Percentiles rank a stretch among this genome's conserved stretches.
phyloP scores from a whole-genome alignment of 768 basidiomycete species.

The Mrakia blollopis region DNA sequence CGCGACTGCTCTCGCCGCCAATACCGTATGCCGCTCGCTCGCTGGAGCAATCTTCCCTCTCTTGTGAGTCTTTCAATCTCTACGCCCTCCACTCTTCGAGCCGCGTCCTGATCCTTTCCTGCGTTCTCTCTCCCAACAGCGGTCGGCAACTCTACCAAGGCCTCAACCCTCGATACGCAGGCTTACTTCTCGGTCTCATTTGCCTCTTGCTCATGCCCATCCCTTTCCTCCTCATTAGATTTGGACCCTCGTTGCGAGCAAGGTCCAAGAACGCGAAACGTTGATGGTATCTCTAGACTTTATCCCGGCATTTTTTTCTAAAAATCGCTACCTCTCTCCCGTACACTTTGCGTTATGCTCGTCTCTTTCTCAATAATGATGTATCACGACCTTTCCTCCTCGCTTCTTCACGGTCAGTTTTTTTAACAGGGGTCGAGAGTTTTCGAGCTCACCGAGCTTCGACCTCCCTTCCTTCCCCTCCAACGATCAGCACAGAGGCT shows the following conservation, averaged over 20 bases:
- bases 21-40: slow-evolving; percentile 41
- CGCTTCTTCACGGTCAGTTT: too few species aligned
- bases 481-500: background rate
- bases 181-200: background rate
- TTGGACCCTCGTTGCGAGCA: background rate
- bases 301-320: too few species aligned
- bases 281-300: too few species aligned
- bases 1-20: slow-evolving; percentile 46
- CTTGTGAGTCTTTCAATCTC: background rate
- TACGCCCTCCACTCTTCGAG: background rate
- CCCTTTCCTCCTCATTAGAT: slow-evolving; percentile 36
- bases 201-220: slow-evolving; percentile 37
- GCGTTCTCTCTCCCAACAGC: background rate
- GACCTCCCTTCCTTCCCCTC: background rate
- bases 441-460: too few species aligned
- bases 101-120: background rate
- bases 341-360: too few species aligned
- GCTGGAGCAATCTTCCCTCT: background rate
- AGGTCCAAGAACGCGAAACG: too few species aligned
- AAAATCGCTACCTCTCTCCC: too few species aligned
- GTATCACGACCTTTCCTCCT: too few species aligned
- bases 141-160: background rate
- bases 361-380: too few species aligned
- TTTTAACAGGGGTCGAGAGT: too few species aligned
- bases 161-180: slow-evolving; percentile 1